Conservation (phyloP, 441 rosid species). For the Pelargonium fulgidum region DNA sequence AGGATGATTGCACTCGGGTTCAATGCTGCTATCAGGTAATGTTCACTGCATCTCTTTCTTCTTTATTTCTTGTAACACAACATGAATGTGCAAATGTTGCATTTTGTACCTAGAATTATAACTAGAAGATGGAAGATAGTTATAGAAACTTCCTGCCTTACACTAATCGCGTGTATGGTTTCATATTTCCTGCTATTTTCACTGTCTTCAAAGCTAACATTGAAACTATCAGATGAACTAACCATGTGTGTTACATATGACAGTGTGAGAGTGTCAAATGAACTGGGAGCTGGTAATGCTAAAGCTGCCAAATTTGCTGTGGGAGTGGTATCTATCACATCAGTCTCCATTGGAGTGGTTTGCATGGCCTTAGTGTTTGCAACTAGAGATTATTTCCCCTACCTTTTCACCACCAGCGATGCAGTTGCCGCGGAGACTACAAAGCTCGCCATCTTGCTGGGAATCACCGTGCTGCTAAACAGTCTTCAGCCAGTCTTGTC, state of each 20-base stretch:
- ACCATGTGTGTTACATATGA: constrained; percentile 11
- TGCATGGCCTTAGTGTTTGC: constrained; percentile 52
- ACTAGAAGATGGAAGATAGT: too few relatives aligned
- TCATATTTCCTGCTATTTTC: too few relatives aligned
- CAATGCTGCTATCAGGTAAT: constrained; percentile 85
- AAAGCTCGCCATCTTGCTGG: constrained; percentile 51
- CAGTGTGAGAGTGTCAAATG: constrained; percentile 90
- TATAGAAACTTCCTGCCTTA: too few relatives aligned
- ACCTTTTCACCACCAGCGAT: constrained; percentile 59
- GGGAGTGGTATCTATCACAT: constrained; percentile 64
- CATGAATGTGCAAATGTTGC: too few relatives aligned
- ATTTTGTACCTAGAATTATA: too few relatives aligned
- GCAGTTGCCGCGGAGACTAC: constrained; percentile 82
- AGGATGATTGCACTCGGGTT: constrained; percentile 86
- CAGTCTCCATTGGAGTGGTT: constrained; percentile 50
- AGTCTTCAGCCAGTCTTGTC: constrained; percentile 89
- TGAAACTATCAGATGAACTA: not conserved
- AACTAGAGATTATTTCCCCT: constrained; percentile 60
- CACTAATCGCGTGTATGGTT: too few relatives aligned
- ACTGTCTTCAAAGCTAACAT: too few relatives aligned
- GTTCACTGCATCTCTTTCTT: not conserved
- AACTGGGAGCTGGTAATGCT: constrained; percentile 76
- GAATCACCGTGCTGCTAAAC: constrained; percentile 62
- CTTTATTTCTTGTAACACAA: not conserved
- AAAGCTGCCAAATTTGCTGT: constrained; percentile 57